Evolutionary conservation across 1,284 basidiomycete species (phyloP), one percentile per base, ranked within the genome.

Genomic region (Fomes fomentarius): DNA sequence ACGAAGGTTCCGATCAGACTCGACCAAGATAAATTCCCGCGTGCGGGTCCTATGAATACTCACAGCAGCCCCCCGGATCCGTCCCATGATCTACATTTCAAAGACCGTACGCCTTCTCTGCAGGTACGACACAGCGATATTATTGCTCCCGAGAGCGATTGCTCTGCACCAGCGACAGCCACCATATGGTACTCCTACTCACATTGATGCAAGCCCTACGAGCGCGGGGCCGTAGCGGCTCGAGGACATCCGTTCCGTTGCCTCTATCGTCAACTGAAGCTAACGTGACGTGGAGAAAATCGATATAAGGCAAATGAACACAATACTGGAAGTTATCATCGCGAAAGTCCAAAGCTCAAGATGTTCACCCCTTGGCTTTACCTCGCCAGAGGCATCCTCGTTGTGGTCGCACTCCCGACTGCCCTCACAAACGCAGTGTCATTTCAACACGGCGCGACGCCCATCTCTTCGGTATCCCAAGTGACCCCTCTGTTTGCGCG

Each of bases 141-240:
- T 21, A 24, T 26, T 10, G 9, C 11, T 52, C 54, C 45, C 19
- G 19, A 47, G 25, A 35, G 9, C 10, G 12, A 37, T 49, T 40
- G 49, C 25, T 43, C 39, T 31, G 14, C 47, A 54, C 54, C 55
- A 54, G 24, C 30, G 15, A 28, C 25, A 35, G 19, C 24, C 24
- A 21, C 58, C 58, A 60, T 60, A 60, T 60, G 56, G 53, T 54
- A 15, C 6, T 25, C 17, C 33, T 28, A 38, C 28, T 31, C 25
- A 25, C 14, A 38, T 21, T n/a, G 30, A 22, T 19, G 25, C 40
- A 21, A 9, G n/a, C 22, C 19, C 37, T 37, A 22, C 31, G 17
- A 31, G n/a, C n/a, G n/a, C n/a, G n/a, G n/a, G n/a, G n/a, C n/a
- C n/a, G n/a, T n/a, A n/a, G n/a, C n/a, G n/a, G n/a, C n/a, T n/a